phyloP scores from a whole-genome alignment of 2,329 filamentous ascomycete species.

The Dendryphion nanum region DNA sequence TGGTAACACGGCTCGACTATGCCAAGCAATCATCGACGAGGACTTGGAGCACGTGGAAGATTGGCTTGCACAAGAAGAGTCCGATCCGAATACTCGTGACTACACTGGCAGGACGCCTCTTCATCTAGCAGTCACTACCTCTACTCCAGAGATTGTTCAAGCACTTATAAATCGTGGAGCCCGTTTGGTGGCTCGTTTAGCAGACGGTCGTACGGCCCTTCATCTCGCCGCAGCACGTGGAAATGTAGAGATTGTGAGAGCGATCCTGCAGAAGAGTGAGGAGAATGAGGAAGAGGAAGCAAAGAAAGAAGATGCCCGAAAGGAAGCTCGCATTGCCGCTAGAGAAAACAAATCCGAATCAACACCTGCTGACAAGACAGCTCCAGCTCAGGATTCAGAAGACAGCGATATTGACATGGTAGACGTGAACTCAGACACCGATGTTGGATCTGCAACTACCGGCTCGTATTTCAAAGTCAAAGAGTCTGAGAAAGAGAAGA shows the following conservation, averaged over 20 bases:
- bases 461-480: slow-evolving; percentile 72
- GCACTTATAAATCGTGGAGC: slow-evolving; percentile 70
- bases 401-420: slow-evolving; percentile 50
- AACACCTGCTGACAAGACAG: slow-evolving; percentile 23
- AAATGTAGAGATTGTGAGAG: slow-evolving; percentile 65
- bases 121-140: slow-evolving; percentile 70
- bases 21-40: slow-evolving; percentile 75
- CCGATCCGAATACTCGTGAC: slow-evolving; percentile 71
- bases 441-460: slow-evolving; percentile 47
- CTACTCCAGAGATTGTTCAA: slow-evolving; percentile 68
- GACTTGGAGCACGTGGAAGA: slow-evolving; percentile 69
- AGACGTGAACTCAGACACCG: slow-evolving; percentile 51
- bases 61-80: slow-evolving; percentile 66
- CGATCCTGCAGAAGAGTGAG: slow-evolving; percentile 71
- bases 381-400: slow-evolving; percentile 33
- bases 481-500: slow-evolving; percentile 42
- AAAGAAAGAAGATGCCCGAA: slow-evolving; percentile 53
- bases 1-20: slow-evolving; percentile 73
- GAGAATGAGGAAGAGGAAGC: slow-evolving; percentile 69
- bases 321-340: slow-evolving; percentile 26
- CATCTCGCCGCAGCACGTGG: slow-evolving; percentile 76
- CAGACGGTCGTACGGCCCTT: slow-evolving; percentile 78
- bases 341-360: slow-evolving; percentile 11
- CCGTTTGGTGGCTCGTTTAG: slow-evolving; percentile 69
- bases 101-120: slow-evolving; percentile 75